Percentiles rank a stretch among this genome's conserved stretches.
These are phyloP conservation scores for Tolypocladium album DNA, from an alignment of 2,329 filamentous ascomycete genomes.

Conservation along the genomic window DNA sequence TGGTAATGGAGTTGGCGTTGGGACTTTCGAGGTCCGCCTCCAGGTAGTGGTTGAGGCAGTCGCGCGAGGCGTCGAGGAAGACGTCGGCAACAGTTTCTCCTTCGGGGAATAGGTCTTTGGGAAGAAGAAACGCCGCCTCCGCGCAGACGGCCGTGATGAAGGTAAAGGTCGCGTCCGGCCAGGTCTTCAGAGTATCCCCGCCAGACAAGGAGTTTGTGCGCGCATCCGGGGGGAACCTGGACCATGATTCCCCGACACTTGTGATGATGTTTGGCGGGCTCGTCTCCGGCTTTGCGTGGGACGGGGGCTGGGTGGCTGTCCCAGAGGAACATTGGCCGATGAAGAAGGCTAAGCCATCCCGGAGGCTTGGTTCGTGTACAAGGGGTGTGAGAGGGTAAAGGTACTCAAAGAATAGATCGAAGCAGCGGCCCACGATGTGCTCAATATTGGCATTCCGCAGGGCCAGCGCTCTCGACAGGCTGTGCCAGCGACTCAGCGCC, in stretches of 20 bases:
- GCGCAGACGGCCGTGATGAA: constrained; percentile 33
- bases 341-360: constrained; percentile 23
- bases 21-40: constrained; percentile 30
- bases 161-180: constrained; percentile 27
- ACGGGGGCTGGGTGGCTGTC: background rate
- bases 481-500: constrained; percentile 18
- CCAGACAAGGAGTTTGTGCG: background rate
- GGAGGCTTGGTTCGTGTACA: constrained; percentile 28
- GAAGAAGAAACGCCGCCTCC: constrained; percentile 27
- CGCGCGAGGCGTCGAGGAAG: constrained; percentile 27
- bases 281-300: background rate
- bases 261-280: background rate
- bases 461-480: constrained; percentile 12
- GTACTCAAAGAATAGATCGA: constrained; percentile 30
- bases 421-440: constrained; percentile 18
- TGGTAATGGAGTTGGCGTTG: constrained; percentile 28
- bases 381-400: constrained; percentile 30
- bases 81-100: constrained; percentile 23
- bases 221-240: background rate
- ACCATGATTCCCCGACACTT: constrained; percentile 2
- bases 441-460: constrained; percentile 14
- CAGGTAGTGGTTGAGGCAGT: constrained; percentile 25
- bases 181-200: constrained; percentile 7
- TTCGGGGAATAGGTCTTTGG: constrained; percentile 26
- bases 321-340: constrained; percentile 4